Evolutionary conservation across 495 filamentous ascomycete genomes (phyloP), one percentile per base, ranked within the genome.

Genomic region (Viridothelium virens): DNA sequence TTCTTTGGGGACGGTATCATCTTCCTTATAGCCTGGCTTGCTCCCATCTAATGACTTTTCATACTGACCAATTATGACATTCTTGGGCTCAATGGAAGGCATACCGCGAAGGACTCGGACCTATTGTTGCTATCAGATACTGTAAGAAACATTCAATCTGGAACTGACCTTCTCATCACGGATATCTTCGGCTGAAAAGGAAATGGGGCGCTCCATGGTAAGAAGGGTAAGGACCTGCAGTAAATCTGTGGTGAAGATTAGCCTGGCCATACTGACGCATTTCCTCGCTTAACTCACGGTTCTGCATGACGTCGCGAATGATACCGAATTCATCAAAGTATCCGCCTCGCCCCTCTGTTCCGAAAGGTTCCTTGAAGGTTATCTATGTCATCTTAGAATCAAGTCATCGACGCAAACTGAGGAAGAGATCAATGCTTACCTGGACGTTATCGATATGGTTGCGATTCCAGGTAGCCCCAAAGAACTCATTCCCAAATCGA

Each of bases 251-350:
- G 14, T 9, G 2, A 14, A 36, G 3, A 36, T 59, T 14, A 59
- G 31, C n/a, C 10, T 18, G 10, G 9, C 3, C 25, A 36, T 7
- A 33, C 33, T 65, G 38, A n/a, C 37, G 38, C 5, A n/a, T 3
- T 6, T 44, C 36, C 9, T 11, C 1, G 9, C 12, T 50, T 25
- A 56, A 77, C 81, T 67, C 75, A 86, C 83, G 78, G 72, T 80
- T 80, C 66, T 80, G 78, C 78, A 80, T 80, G 69, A 99, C 95
- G 80, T 99, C 95, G 77, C 95, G 91, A 73, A 99, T 92, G 75
- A 99, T 99, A 70, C 95, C 95, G 73, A 99, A 99, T 79, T 99
- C 95, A 73, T 99, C 95, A 75, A 99, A 99, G 80, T 99, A 99
- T 63, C 95, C 95, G 63, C 95, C 95, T 76, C 95, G 90, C 38